These are phyloP conservation scores for Penicillium paradoxum DNA, from an alignment of 495 filamentous ascomycete species.

Conservation along the genomic window DNA sequence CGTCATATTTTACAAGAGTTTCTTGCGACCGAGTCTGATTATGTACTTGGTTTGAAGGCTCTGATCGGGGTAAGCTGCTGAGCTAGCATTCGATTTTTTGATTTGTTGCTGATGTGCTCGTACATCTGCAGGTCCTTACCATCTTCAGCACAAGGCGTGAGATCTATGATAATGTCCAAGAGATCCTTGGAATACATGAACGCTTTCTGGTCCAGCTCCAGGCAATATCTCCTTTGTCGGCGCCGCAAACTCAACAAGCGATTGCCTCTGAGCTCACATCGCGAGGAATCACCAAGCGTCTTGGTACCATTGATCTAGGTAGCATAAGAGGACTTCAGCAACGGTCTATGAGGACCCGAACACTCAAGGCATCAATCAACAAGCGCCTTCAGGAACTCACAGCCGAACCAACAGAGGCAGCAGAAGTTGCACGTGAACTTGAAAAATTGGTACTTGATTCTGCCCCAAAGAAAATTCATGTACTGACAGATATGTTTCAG, in stretches of 20 bases:
- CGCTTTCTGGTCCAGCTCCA: conserved; percentile 34
- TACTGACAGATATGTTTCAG: conserved; percentile 35
- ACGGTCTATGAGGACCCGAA: conserved; percentile 28
- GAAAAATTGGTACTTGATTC: conserved; percentile 56
- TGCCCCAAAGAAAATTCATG: background rate
- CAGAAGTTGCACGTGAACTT: conserved; percentile 74
- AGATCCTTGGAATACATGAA: conserved; percentile 43
- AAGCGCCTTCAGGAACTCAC: conserved; percentile 39
- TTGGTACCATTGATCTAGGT: conserved; percentile 21
- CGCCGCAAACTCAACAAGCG: conserved; percentile 6
- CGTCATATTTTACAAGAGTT: conserved; percentile 79
- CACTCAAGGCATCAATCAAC: conserved; percentile 25
- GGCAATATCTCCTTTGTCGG: conserved; percentile 27
- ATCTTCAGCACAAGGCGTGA: conserved; percentile 32
- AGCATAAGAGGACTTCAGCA: conserved; percentile 27
- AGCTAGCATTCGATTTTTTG: background rate
- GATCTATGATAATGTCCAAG: conserved; percentile 42
- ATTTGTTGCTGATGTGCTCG: background rate
- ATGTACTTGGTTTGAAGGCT: conserved; percentile 80
- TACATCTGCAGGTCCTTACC: conserved; percentile 28
- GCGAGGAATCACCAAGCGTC: conserved; percentile 18
- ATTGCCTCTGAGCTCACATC: conserved; percentile 19
- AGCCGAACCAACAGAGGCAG: conserved; percentile 65
- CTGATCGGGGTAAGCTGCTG: conserved; percentile 65
- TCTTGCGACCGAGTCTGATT: conserved; percentile 78